Evolutionary conservation across 2,329 filamentous ascomycete genomes (phyloP), one percentile per base, ranked within the genome.

Genomic region (Metarhizium anisopliae): DNA sequence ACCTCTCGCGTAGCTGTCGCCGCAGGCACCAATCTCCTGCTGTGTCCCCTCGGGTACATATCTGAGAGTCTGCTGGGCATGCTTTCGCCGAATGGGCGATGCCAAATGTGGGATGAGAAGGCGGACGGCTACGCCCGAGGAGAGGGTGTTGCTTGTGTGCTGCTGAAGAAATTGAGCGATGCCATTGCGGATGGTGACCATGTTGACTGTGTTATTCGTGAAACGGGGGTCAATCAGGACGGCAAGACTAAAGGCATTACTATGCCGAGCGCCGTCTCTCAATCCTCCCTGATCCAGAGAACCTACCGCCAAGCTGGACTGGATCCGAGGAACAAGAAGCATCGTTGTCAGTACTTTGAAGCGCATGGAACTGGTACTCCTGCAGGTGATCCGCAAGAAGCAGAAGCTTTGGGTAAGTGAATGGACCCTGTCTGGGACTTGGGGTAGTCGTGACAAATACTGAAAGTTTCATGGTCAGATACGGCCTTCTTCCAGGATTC

Each of bases 51-150:
- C 7, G 32, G 32, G 6, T 35, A 35, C 32, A 35, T 35, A 11
- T 35, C 59, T 76, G 47, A 52, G 51, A 52, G 43, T 6, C 55
- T 57, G 6, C 49, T 59, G 13, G 35, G 56, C 30, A 60, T 62
- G 58, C 55, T 53, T 36, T 60, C 51, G 42, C 60, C 50, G 0
- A 50, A 51, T 3, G 55, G 56, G 4, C 55, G 55, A 6, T 52
- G 52, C n/a, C 50, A 51, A 14, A 59, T 57, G 51, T 77, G 68
- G 61, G 77, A 76, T 59, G 59, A 62, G 4, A 63, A 61, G 16
- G 78, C 73, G 4, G 69, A 74, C 56, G 80, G 79, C 1, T 82
- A 80, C 60, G 75, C 69, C 1, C 68, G 77, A 71, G 77, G 58
- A 11, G 61, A 64, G 16, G 62, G 60, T 2, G 61, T 72, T 18